These are phyloP conservation scores for Musa acuminata DNA, from an alignment of 176 grass and related monocot species.

Conservation along the genomic window DNA sequence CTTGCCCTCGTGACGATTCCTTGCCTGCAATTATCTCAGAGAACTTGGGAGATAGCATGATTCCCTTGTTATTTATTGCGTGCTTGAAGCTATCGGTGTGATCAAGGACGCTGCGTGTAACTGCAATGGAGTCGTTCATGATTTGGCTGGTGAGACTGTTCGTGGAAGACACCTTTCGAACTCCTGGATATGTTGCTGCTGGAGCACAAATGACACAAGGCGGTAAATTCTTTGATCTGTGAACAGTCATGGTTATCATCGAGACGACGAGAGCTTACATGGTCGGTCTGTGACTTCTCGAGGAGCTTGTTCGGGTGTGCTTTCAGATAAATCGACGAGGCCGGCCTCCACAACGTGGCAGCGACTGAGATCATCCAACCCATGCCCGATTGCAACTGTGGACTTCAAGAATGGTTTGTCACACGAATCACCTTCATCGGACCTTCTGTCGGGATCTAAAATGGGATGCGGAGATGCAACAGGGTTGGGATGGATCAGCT, in stretches of 20 bases:
- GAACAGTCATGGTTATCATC: not conserved
- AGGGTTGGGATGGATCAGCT: conserved; percentile 14
- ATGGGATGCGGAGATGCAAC: not conserved
- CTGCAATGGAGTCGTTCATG: not conserved
- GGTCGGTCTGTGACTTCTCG: not conserved
- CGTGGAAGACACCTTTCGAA: not conserved
- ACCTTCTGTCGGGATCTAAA: not conserved
- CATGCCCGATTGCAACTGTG: not conserved
- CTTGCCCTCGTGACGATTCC: conserved; percentile 37
- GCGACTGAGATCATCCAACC: no score
- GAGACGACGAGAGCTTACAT: not conserved
- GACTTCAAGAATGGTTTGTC: not conserved
- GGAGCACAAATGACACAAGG: not conserved
- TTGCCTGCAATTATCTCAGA: conserved; percentile 32
- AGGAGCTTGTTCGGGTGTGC: not conserved
- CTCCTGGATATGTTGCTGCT: not conserved
- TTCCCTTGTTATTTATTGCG: conserved; percentile 21
- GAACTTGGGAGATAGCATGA: conserved; percentile 11
- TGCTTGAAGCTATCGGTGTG: conserved; percentile 17
- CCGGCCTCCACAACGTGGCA: no score
- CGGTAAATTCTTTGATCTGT: not conserved
- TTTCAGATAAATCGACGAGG: not conserved
- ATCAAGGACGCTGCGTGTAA: not conserved
- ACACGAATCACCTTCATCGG: not conserved
- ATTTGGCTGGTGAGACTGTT: conserved; percentile 3